phyloP scores from a whole-genome alignment of 2,329 filamentous ascomycete species.

The Dactylella cylindrospora region DNA sequence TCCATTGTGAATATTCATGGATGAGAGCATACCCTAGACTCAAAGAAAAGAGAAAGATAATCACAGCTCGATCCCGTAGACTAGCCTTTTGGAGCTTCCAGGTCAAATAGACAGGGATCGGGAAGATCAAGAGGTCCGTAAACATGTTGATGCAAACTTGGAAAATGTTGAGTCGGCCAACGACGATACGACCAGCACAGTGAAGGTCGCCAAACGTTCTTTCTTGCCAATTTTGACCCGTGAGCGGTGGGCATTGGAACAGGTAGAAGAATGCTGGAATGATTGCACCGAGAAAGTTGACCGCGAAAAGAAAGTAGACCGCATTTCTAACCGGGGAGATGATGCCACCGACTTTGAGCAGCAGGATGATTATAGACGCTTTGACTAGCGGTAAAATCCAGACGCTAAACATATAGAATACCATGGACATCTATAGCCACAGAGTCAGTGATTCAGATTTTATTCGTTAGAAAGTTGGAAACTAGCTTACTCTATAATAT shows the following conservation, averaged over 20 bases:
- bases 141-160: slow-evolving; percentile 45
- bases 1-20: background rate
- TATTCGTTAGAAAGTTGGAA: background rate
- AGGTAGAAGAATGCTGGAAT: slow-evolving; percentile 37
- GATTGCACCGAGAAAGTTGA: slow-evolving; percentile 30
- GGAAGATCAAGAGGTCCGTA: slow-evolving; percentile 37
- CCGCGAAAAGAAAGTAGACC: slow-evolving; percentile 24
- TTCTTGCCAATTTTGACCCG: slow-evolving; percentile 32
- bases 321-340: slow-evolving; percentile 33
- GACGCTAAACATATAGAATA: slow-evolving; percentile 42
- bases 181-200: slow-evolving; percentile 28
- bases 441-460: background rate
- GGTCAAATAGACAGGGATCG: slow-evolving; percentile 37
- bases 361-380: slow-evolving; percentile 34
- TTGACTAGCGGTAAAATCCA: slow-evolving; percentile 42
- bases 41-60: slow-evolving; percentile 35
- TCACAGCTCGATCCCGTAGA: slow-evolving; percentile 24
- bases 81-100: slow-evolving; percentile 42
- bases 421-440: slow-evolving; percentile 35
- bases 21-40: slow-evolving; percentile 31
- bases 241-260: slow-evolving; percentile 40
- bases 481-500: slow-evolving; percentile 29
- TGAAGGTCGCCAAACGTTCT: slow-evolving; percentile 34
- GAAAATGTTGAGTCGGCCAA: slow-evolving; percentile 42
- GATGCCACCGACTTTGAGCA: slow-evolving; percentile 40